A percentile compares a stretch with the other conserved stretches of the same genome.
phyloP scores from a whole-genome alignment of 768 basidiomycete species.

The Collybiopsis confluens region DNA sequence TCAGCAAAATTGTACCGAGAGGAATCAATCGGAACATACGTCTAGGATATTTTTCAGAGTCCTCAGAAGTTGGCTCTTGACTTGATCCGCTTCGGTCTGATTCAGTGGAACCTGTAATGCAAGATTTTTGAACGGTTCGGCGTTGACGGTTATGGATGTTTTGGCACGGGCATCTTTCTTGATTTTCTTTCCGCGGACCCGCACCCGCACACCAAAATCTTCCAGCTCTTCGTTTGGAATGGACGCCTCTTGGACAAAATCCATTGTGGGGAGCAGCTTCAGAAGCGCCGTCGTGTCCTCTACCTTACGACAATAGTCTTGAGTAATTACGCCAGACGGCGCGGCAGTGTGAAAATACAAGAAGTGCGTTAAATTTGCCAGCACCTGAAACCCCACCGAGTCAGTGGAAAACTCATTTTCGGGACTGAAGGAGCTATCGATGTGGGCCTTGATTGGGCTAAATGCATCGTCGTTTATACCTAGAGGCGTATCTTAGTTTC shows the following conservation, averaged over 20 bases:
- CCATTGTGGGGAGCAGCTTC: not conserved
- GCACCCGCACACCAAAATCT: not conserved
- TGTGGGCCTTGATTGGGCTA: not conserved
- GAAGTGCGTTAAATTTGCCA: not conserved
- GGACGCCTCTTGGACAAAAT: not conserved
- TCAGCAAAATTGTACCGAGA: too few species aligned
- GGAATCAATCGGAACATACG: too few species aligned
- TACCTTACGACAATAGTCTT: not conserved
- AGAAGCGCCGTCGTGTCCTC: not conserved
- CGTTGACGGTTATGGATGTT: not conserved
- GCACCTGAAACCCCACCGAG: not conserved
- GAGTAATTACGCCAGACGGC: not conserved
- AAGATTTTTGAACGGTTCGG: not conserved
- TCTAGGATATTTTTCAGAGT: not conserved
- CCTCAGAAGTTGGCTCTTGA: not conserved
- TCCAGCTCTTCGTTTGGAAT: not conserved
- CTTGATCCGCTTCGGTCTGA: not conserved
- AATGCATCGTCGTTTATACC: constrained; percentile 1
- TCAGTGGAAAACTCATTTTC: not conserved
- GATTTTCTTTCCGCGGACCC: not conserved
- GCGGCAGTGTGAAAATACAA: not conserved
- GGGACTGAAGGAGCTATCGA: not conserved
- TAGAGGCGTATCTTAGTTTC: not conserved
- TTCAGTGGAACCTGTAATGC: not conserved
- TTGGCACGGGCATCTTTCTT: not conserved